Base-by-base conservation (phyloP, 257 asterid species). In the Petrea volubilis region DNA sequence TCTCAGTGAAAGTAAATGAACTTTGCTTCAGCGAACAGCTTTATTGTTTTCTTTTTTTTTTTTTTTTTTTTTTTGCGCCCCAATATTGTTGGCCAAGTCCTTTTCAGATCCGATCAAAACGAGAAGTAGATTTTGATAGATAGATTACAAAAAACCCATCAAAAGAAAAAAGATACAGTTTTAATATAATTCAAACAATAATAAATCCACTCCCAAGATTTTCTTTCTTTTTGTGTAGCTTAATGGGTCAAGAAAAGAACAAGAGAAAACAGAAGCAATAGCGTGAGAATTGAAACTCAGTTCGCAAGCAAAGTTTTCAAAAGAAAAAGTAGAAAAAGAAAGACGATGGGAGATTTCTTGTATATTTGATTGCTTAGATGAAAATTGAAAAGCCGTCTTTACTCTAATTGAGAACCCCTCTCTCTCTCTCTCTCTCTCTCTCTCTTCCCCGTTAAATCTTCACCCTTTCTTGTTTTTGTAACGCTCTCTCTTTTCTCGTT, bases 81-180 rank as follows among this genome's bases (percentile, higher is more conserved):
- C 23, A 68, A 79, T 31, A 61, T 33, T 36, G 53, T 24, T 13
- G 63, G 15, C 6, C 58, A 24, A 33, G 76, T 68, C 77, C 76
- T 57, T 77, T 74, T 77, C 88, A 83, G 88, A 83, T 83, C 88
- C 80, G 83, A 83, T 83, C 83, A 79, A 64, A 83, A 80, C 85
- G 64, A 75, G 81, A 80, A 75, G 65, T 67, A 23, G 78, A 59
- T 38, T 31, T 62, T 40, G 72, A 71, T n/a, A 18, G 73, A 70
- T 53, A 56, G 62, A 82, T 51, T 36, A 67, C 70, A 68, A 36
- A 73, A 29, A 29, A 20, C 18, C 21, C 43, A 41, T 27, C 27
- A 23, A 13, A 18, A 25, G 7, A 12, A 55, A 34, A 49, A 68
- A 60, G 56, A 74, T 43, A 34, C 68, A 64, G 68, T 55, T 25